Percentiles rank a stretch among this genome's conserved stretches.
Conservation (phyloP, 169 alveolate species). For the Plasmodium chabaudi region DNA sequence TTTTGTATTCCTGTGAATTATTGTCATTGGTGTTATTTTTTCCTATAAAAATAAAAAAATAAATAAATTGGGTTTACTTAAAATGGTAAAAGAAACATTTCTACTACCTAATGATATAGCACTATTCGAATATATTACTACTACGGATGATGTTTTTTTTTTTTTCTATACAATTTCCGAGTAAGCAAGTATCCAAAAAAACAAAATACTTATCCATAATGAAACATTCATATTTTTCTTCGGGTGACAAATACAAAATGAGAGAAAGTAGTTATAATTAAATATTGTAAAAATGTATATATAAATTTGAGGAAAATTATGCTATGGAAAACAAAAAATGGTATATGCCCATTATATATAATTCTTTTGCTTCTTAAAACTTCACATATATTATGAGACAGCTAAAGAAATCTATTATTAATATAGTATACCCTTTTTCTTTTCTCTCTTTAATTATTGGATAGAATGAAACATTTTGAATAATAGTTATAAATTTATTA, state of each 20-base stretch:
- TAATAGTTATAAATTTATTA: too few species aligned
- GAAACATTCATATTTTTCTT: conserved; percentile 2
- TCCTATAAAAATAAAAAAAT: conserved; percentile 2
- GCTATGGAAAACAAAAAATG: too few species aligned
- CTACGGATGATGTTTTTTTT: background rate
- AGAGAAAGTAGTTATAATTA: too few species aligned
- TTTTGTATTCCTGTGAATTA: conserved; percentile 20
- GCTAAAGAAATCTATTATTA: too few species aligned
- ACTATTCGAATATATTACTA: background rate
- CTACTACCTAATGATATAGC: background rate
- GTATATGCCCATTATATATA: too few species aligned
- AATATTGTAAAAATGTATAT: too few species aligned
- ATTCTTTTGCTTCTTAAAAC: too few species aligned
- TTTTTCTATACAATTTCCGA: background rate
- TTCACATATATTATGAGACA: too few species aligned
- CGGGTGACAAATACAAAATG: background rate
- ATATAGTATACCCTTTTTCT: too few species aligned
- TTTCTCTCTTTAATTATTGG: too few species aligned
- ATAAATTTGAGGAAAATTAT: too few species aligned
- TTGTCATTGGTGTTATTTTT: background rate
- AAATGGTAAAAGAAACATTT: background rate
- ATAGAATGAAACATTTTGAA: too few species aligned
- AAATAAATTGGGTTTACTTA: background rate
- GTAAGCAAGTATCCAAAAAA: background rate
- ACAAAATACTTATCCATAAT: background rate